These are phyloP conservation scores for Pseudocercospora fijiensis DNA, from an alignment of 2,329 filamentous ascomycete genomes.

Conservation along the genomic window DNA sequence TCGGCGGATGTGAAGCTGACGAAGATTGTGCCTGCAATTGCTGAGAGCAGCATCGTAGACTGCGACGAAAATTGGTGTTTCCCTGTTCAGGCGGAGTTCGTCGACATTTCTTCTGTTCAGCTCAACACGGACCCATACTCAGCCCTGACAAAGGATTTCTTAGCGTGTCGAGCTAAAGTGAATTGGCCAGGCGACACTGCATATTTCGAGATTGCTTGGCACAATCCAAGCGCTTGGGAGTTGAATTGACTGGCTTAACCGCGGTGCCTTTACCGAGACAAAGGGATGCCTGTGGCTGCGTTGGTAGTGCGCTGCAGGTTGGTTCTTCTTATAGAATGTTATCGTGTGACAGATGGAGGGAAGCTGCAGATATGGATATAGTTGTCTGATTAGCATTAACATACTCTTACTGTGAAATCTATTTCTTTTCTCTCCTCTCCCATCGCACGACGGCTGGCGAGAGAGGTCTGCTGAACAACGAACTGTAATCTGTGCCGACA, in stretches of 20 bases:
- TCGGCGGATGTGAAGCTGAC: constrained; percentile 5
- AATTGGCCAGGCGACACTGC: constrained; percentile 3
- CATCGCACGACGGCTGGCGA: constrained; percentile 62
- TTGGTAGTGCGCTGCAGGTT: background rate
- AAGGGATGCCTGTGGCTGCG: background rate
- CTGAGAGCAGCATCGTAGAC: background rate
- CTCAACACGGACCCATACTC: background rate
- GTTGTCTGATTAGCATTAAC: constrained; percentile 1
- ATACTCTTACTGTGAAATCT: background rate
- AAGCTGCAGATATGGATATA: background rate
- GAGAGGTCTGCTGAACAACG: constrained; percentile 50
- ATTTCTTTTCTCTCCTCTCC: constrained; percentile 60
- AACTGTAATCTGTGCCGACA: constrained; percentile 66
- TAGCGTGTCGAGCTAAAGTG: background rate
- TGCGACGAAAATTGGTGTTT: too few species aligned
- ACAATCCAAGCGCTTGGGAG: background rate
- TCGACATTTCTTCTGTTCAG: background rate
- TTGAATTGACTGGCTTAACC: background rate
- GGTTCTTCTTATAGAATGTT: background rate
- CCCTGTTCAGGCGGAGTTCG: too few species aligned
- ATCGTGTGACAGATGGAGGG: background rate
- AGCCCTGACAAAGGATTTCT: constrained; percentile 8
- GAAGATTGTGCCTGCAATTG: background rate
- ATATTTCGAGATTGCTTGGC: constrained; percentile 4
- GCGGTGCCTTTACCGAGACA: background rate